Percentiles rank a stretch among this genome's conserved stretches.
Conservation (phyloP, 306 rosid species). For the Castanospermum australe region DNA sequence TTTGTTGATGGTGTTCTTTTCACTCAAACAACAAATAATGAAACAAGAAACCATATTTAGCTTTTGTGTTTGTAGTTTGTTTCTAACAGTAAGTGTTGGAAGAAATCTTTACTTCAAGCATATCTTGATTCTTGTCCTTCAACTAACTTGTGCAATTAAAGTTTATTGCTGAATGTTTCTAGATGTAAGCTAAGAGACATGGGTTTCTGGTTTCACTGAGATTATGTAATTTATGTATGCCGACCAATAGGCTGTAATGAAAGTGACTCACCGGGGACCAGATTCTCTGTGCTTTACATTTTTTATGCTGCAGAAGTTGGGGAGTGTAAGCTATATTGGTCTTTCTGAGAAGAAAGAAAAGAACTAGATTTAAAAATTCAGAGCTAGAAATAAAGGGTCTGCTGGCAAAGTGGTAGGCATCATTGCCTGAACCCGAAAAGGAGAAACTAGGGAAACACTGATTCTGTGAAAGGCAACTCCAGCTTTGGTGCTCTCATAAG, state of each 20-base stretch:
- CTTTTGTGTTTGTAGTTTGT: slow-evolving; percentile 1
- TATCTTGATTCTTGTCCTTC: neutral
- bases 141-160: slow-evolving; percentile 15
- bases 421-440: slow-evolving; percentile 54
- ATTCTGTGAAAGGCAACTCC: slow-evolving; percentile 34
- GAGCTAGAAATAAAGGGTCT: slow-evolving; percentile 33
- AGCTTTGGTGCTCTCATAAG: slow-evolving; percentile 11
- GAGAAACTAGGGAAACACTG: slow-evolving; percentile 36
- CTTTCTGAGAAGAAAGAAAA: slow-evolving; percentile 14
- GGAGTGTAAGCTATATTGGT: neutral
- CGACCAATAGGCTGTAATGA: slow-evolving; percentile 34
- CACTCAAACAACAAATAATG: slow-evolving; percentile 11
- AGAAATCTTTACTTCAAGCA: neutral
- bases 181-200: slow-evolving; percentile 22
- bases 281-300: slow-evolving; percentile 32
- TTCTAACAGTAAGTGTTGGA: too few species aligned
- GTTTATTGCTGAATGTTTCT: slow-evolving; percentile 21
- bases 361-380: slow-evolving; percentile 11
- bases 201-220: slow-evolving; percentile 33
- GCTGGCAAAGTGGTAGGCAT: slow-evolving; percentile 50
- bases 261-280: slow-evolving; percentile 41
- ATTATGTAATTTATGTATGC: slow-evolving; percentile 19
- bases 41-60: slow-evolving; percentile 2
- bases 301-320: slow-evolving; percentile 14
- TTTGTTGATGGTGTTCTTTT: neutral